Conservation (phyloP, 345 rosid genomes). For the Populus nigra region DNA sequence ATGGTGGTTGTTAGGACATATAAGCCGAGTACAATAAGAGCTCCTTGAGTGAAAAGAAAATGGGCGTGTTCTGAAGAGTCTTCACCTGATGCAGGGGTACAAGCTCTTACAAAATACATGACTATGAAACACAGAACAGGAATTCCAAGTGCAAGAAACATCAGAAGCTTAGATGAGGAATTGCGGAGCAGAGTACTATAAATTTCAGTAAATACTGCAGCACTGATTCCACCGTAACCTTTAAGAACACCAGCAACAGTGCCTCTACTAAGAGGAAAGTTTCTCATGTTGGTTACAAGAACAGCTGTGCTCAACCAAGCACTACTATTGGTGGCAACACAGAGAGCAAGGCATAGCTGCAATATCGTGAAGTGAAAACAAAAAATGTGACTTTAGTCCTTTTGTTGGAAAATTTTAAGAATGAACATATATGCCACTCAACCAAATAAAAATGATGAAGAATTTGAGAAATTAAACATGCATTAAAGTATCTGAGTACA, state of each 20-base stretch:
- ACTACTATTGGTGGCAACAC: conserved; percentile 56
- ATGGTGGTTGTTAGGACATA: conserved; percentile 48
- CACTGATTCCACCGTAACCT: conserved; percentile 63
- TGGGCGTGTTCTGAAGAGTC: conserved; percentile 43
- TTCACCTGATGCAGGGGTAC: conserved; percentile 54
- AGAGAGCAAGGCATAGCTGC: conserved; percentile 65
- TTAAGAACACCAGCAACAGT: conserved; percentile 66
- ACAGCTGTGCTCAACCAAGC: conserved; percentile 67
- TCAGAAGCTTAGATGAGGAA: conserved; percentile 58
- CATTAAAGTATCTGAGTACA: not conserved
- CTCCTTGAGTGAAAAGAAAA: conserved; percentile 49
- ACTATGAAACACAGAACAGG: conserved; percentile 50
- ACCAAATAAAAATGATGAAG: not conserved
- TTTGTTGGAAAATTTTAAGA: not conserved
- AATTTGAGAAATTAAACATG: not conserved
- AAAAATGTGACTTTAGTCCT: not conserved
- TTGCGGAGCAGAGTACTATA: conserved; percentile 45
- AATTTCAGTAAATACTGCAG: conserved; percentile 60
- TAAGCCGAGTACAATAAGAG: conserved; percentile 49
- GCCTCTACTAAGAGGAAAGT: conserved; percentile 62
- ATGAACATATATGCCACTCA: not conserved
- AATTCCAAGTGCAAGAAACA: conserved; percentile 57
- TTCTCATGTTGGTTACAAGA: conserved; percentile 72
- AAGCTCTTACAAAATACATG: conserved; percentile 59
- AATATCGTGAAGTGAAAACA: not conserved